A percentile compares a stretch with the other conserved stretches of the same genome.
These are phyloP conservation scores for Pythium sp. DNA, from an alignment of 352 stramenopile genomes.

Conservation along the genomic window DNA sequence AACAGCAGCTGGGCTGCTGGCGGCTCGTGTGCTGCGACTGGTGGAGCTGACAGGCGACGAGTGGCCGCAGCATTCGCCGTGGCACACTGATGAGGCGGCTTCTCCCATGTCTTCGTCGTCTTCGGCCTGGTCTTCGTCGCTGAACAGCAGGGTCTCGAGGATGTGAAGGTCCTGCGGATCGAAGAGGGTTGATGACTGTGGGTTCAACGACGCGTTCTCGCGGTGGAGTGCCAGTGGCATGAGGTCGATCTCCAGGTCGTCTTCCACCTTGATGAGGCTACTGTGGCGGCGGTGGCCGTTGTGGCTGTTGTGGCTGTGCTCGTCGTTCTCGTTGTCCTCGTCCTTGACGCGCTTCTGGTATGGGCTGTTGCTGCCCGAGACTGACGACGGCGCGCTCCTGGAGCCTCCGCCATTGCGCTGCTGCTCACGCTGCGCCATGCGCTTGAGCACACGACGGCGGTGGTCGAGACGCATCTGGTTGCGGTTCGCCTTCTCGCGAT, in stretches of 20 bases:
- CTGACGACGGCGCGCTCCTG: slow-evolving; percentile 15
- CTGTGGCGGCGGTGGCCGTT: not conserved
- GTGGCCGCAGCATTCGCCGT: slow-evolving; percentile 1
- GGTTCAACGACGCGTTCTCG: slow-evolving; percentile 15
- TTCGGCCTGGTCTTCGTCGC: slow-evolving; percentile 44
- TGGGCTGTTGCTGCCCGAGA: slow-evolving; percentile 25
- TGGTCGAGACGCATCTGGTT: slow-evolving; percentile 74
- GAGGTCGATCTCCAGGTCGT: slow-evolving; percentile 22
- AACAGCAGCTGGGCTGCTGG: not conserved
- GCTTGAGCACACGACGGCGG: slow-evolving; percentile 48
- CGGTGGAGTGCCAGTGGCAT: slow-evolving; percentile 30
- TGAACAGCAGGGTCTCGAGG: slow-evolving; percentile 52
- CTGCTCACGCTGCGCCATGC: slow-evolving; percentile 47
- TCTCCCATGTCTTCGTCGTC: slow-evolving; percentile 10
- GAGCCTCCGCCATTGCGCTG: slow-evolving; percentile 15
- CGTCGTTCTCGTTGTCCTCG: slow-evolving; percentile 6
- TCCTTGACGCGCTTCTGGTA: slow-evolving; percentile 12
- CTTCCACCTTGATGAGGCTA: slow-evolving; percentile 11
- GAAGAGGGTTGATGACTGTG: slow-evolving; percentile 27
- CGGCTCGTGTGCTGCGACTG: not conserved
- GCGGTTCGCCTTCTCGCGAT: slow-evolving; percentile 58
- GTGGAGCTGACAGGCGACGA: slow-evolving; percentile 6
- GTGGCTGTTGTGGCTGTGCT: slow-evolving; percentile 1
- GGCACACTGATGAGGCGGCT: not conserved
- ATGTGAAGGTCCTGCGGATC: slow-evolving; percentile 49